phyloP scores from a whole-genome alignment of 345 rosid species.

The Triadica sebifera region DNA sequence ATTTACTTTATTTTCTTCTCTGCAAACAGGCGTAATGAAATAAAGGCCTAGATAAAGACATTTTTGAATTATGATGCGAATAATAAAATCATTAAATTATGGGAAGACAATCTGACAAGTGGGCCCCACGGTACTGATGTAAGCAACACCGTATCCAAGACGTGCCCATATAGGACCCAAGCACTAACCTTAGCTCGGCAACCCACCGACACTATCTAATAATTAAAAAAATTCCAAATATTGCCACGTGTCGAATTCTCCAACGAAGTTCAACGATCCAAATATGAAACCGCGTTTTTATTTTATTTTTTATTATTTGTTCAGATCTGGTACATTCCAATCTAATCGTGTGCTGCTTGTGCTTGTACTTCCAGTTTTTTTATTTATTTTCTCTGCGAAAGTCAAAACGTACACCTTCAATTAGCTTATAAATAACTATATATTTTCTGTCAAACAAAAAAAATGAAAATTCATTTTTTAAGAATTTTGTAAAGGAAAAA shows the following conservation, averaged over 20 bases:
- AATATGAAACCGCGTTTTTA: background rate
- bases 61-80: too few species aligned
- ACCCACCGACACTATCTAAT: constrained; percentile 8
- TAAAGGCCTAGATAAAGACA: too few species aligned
- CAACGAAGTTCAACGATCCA: background rate
- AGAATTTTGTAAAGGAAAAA: too few species aligned
- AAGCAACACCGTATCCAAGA: background rate
- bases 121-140: too few species aligned
- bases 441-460: too few species aligned
- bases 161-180: background rate
- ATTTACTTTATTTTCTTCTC: too few species aligned
- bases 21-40: too few species aligned
- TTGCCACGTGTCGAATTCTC: constrained; percentile 2
- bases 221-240: background rate
- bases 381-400: too few species aligned
- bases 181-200: background rate
- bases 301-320: background rate
- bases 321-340: background rate
- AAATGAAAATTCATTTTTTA: too few species aligned
- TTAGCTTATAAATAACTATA: background rate
- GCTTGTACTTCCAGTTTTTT: too few species aligned
- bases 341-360: background rate
- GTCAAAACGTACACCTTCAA: background rate
- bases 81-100: too few species aligned
- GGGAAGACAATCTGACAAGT: too few species aligned